phyloP scores from a whole-genome alignment of 306 rosid genomes.

The Vigna unguiculata region DNA sequence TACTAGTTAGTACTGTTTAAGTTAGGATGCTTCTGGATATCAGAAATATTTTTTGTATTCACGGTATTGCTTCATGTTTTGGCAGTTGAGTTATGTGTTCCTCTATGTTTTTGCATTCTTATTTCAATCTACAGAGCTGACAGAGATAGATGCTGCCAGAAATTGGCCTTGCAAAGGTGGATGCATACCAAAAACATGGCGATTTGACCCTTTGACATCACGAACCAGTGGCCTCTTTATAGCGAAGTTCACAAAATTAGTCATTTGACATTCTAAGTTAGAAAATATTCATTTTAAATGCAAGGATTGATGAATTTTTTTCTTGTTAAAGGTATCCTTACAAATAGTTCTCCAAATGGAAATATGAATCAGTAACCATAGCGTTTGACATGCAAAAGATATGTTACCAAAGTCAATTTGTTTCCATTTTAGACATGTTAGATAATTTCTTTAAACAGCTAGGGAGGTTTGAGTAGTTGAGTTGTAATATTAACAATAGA shows the following conservation, averaged over 20 bases:
- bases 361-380: no score
- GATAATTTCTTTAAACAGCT: no score
- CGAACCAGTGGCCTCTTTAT: slow-evolving; percentile 89
- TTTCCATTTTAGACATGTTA: no score
- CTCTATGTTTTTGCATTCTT: slow-evolving; percentile 5
- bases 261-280: slow-evolving; percentile 34
- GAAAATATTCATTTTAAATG: not conserved
- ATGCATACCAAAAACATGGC: slow-evolving; percentile 59
- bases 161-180: slow-evolving; percentile 91
- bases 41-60: not conserved
- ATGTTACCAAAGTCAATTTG: no score
- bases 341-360: no score
- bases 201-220: slow-evolving; percentile 80
- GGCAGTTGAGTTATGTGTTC: slow-evolving; percentile 10
- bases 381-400: no score
- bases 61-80: slow-evolving; percentile 7
- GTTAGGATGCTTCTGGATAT: not conserved
- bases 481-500: no score
- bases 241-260: slow-evolving; percentile 66
- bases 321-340: no score
- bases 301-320: no score
- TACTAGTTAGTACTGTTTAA: not conserved
- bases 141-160: slow-evolving; percentile 62
- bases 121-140: slow-evolving; percentile 60
- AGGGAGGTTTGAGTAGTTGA: no score